A percentile compares a stretch with the other conserved stretches of the same genome.
Conservation (phyloP, 192 early-diverging fungal genomes). For the Coemansia sp. region DNA sequence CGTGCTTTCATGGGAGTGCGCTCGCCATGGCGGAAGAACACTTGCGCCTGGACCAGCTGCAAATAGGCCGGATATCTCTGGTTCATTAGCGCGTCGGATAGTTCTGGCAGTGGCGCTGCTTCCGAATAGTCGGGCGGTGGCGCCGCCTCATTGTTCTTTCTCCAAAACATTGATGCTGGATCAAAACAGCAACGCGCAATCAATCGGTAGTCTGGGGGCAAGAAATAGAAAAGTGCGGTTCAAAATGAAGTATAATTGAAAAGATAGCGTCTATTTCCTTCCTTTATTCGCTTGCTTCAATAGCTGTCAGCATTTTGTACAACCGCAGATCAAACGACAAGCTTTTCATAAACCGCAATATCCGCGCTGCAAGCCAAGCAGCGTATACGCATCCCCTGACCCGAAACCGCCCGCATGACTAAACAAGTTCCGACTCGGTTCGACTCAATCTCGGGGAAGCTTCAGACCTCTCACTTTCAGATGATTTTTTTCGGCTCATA, state of each 20-base stretch:
- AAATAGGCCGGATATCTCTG: slow-evolving; percentile 28
- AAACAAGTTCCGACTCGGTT: too few relatives aligned
- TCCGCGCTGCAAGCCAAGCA: too few relatives aligned
- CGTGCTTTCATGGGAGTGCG: slow-evolving; percentile 24
- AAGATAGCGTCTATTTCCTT: not conserved
- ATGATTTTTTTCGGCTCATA: slow-evolving; percentile 1
- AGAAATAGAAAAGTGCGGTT: not conserved
- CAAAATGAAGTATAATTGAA: not conserved
- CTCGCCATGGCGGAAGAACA: slow-evolving; percentile 50
- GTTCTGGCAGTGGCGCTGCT: slow-evolving; percentile 28
- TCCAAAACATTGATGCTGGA: slow-evolving; percentile 10
- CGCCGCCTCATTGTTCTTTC: slow-evolving; percentile 1
- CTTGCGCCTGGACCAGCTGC: slow-evolving; percentile 41
- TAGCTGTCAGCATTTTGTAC: too few relatives aligned
- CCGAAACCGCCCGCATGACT: too few relatives aligned
- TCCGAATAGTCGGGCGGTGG: slow-evolving; percentile 18
- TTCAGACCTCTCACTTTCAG: too few relatives aligned
- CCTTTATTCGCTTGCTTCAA: too few relatives aligned
- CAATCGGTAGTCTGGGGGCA: too few relatives aligned
- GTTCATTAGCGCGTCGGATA: slow-evolving; percentile 23
- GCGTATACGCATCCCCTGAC: too few relatives aligned
- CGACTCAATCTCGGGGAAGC: too few relatives aligned
- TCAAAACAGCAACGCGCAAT: not conserved
- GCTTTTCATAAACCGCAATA: too few relatives aligned
- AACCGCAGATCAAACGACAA: too few relatives aligned